Base-by-base conservation (phyloP, 2,329 filamentous ascomycete genomes). In the Mycosphaerella sp. region DNA sequence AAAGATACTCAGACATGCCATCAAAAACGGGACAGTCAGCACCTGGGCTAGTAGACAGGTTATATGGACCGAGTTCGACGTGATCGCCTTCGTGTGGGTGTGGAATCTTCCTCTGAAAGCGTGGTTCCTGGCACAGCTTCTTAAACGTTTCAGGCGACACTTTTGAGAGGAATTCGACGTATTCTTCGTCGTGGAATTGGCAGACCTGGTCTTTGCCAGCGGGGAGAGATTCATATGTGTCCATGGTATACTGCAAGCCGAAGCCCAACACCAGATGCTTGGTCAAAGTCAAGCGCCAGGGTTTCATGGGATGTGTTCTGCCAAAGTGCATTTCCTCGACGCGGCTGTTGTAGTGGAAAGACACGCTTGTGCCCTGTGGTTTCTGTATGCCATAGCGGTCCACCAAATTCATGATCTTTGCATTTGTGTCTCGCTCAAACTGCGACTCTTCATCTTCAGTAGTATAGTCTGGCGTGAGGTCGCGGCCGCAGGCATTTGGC, bases 251-350 rank as follows among this genome's bases (percentile, higher is more conserved):
- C 65, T 95, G 90, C 80, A 98, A 89, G 62, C 93, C 93, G 70
- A 97, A 97, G 1, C 89, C 87, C 68, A 95, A 85, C 59, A 98
- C 89, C 45, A 98, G 81, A 65, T 93, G 89, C 71, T 98, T 97
- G 53, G 93, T 95, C 52, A 98, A 80, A 12, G 91, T 96, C 60
- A 98, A 76, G 36, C 93, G 88, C 92, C 93, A 97, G 55, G 93
- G 93, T 72, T 98, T 98, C 93, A 98, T 98, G 17, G 93, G 93
- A 76, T 98, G 93, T 8, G 89, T 91, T 73, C 89, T 86, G 61
- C 93, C 93, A 70, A 98, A 98, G 72, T 98, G 93, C 72, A 97
- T 92, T 68, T 87, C 87, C 74, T 98, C 93, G 69, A 97, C 95
- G 56, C 89, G 84, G 1, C 91, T 88, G 66, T 96, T 96, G 74